Percentiles rank a stretch among this genome's conserved stretches.
phyloP scores from a whole-genome alignment of 208 protist genomes.

The Crithidia expoeki region DNA sequence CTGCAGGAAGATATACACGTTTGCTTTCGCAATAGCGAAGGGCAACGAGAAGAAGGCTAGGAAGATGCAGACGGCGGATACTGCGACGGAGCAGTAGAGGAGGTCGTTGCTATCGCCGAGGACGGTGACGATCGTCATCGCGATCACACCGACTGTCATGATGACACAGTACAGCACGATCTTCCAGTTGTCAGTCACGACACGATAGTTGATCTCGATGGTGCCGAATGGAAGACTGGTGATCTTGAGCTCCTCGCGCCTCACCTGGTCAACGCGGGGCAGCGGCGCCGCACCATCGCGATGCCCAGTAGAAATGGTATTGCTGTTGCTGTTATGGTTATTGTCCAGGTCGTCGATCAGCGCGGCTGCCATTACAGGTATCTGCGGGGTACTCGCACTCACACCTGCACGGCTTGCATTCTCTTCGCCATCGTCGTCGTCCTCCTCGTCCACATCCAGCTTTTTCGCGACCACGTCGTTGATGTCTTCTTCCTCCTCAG shows the following conservation, averaged over 20 bases:
- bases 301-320: not conserved
- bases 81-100: constrained; percentile 34
- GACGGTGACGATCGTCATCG: constrained; percentile 40
- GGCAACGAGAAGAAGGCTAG: constrained; percentile 40
- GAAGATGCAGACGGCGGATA: constrained; percentile 29
- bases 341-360: constrained; percentile 14
- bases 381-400: not conserved
- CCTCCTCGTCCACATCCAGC: constrained; percentile 4
- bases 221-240: constrained; percentile 20
- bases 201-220: constrained; percentile 38
- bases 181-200: constrained; percentile 33
- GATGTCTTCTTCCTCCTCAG: not conserved
- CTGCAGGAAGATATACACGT: constrained; percentile 36
- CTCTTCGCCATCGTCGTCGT: not conserved
- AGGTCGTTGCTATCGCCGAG: constrained; percentile 38
- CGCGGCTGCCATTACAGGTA: not conserved
- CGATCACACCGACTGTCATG: constrained; percentile 42
- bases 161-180: constrained; percentile 39
- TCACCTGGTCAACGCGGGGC: constrained; percentile 13
- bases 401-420: not conserved
- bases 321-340: not conserved
- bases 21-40: constrained; percentile 42
- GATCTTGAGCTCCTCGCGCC: constrained; percentile 10
- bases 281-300: not conserved
- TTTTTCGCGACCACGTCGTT: constrained; percentile 2